phyloP scores from a whole-genome alignment of 2,329 filamentous ascomycete species.

The Cryphonectria naterciae region DNA sequence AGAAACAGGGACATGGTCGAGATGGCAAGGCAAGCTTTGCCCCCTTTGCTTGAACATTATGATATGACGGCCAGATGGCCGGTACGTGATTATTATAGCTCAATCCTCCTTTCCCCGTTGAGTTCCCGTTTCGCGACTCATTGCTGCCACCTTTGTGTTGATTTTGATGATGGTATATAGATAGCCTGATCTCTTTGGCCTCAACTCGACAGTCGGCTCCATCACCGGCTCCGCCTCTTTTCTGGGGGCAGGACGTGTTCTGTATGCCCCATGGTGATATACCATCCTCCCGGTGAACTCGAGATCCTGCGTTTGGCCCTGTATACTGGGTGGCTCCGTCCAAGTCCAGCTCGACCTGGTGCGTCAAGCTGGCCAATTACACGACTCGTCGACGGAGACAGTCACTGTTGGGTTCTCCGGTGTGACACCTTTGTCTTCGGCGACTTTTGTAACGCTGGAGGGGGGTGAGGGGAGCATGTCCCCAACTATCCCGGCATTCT shows the following conservation, averaged over 20 bases:
- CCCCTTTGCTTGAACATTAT: conserved; percentile 40
- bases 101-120: neutral
- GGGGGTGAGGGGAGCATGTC: conserved; percentile 40
- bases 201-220: conserved; percentile 16
- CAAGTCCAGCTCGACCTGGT: conserved; percentile 17
- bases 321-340: conserved; percentile 31
- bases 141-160: neutral
- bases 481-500: conserved; percentile 50
- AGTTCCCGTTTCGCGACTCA: neutral
- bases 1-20: conserved; percentile 41
- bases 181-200: conserved; percentile 34
- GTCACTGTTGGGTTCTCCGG: conserved; percentile 52
- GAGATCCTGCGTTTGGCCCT: conserved; percentile 15
- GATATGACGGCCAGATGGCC: conserved; percentile 56
- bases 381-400: conserved; percentile 52
- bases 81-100: neutral
- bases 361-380: conserved; percentile 25
- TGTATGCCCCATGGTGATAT: conserved; percentile 14
- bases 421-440: conserved; percentile 43
- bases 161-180: neutral
- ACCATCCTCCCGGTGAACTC: conserved; percentile 32
- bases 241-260: conserved; percentile 20
- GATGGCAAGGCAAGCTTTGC: conserved; percentile 14
- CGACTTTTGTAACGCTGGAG: conserved; percentile 44
- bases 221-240: conserved; percentile 21